Evolutionary conservation across 257 asterid species (phyloP).

Genomic region (Solanum clarkiae): DNA sequence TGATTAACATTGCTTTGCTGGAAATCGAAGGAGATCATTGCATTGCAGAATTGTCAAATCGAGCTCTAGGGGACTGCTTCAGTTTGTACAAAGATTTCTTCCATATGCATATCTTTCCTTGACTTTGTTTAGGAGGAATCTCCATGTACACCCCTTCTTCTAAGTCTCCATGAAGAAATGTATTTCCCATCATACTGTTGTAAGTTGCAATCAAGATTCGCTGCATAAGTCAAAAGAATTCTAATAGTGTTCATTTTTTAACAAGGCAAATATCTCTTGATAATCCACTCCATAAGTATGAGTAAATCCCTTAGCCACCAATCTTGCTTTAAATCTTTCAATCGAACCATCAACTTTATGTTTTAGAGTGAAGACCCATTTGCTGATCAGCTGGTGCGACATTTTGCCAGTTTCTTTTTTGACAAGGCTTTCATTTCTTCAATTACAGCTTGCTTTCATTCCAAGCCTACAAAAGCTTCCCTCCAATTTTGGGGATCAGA

Average conservation of each 20-base stretch:
- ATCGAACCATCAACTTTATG: not conserved
- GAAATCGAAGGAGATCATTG: not conserved
- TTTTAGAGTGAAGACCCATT: not conserved
- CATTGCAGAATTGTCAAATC: not conserved
- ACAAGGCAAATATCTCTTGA: not conserved
- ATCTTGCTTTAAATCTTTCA: not conserved
- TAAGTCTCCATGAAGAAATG: not conserved
- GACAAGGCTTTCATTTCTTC: not conserved
- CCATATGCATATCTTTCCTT: not conserved
- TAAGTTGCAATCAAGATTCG: not conserved
- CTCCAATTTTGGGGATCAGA: not conserved
- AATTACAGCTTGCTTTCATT: not conserved
- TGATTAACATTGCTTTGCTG: not conserved
- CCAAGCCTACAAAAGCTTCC: not conserved
- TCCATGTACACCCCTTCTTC: not conserved
- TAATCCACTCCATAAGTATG: not conserved
- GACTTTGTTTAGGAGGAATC: not conserved
- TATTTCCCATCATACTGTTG: not conserved
- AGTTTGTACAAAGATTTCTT: not conserved
- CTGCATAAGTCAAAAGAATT: not conserved
- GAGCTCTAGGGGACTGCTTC: not conserved
- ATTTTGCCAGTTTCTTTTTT: not conserved
- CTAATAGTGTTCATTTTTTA: not conserved
- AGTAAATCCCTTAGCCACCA: not conserved
- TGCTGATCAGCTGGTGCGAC: no score